phyloP scores from a whole-genome alignment of 495 filamentous ascomycete species.

The Chlorociboria aeruginascens region DNA sequence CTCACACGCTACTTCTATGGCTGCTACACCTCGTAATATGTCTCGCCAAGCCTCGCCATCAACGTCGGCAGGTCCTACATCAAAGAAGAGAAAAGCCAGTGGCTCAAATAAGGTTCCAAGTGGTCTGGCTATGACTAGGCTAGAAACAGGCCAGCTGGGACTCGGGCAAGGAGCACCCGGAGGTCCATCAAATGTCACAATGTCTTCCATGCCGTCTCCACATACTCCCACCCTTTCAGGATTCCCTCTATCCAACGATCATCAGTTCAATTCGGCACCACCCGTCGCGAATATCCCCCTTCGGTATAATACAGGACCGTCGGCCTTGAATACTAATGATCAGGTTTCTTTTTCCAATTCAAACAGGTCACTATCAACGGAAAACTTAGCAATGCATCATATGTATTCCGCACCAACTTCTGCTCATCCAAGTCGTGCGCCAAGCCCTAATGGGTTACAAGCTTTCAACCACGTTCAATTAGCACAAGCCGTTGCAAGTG shows the following conservation, averaged over 20 bases:
- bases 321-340: slow-evolving; percentile 48
- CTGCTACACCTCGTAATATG: slow-evolving; percentile 47
- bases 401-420: slow-evolving; percentile 58
- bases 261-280: slow-evolving; percentile 8
- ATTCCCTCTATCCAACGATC: slow-evolving; percentile 22
- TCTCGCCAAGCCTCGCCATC: slow-evolving; percentile 61
- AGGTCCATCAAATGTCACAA: slow-evolving; percentile 26
- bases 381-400: slow-evolving; percentile 41
- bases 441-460: slow-evolving; percentile 32
- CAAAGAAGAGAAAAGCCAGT: slow-evolving; percentile 68
- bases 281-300: slow-evolving; percentile 17
- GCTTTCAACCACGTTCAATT: slow-evolving; percentile 26
- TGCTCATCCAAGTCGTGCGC: slow-evolving; percentile 41
- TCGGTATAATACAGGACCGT: slow-evolving; percentile 45
- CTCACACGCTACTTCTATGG: slow-evolving; percentile 31
- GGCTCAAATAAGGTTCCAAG: slow-evolving; percentile 52
- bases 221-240: slow-evolving; percentile 26
- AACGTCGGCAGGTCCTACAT: slow-evolving; percentile 43
- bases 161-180: slow-evolving; percentile 10
- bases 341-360: slow-evolving; percentile 37
- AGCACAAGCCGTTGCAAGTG: slow-evolving; percentile 25
- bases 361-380: slow-evolving; percentile 39
- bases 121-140: slow-evolving; percentile 66
- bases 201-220: slow-evolving; percentile 29
- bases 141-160: slow-evolving; percentile 41